These are phyloP conservation scores for Penicillium corylophilum DNA, from an alignment of 2,329 filamentous ascomycete genomes.

Conservation along the genomic window DNA sequence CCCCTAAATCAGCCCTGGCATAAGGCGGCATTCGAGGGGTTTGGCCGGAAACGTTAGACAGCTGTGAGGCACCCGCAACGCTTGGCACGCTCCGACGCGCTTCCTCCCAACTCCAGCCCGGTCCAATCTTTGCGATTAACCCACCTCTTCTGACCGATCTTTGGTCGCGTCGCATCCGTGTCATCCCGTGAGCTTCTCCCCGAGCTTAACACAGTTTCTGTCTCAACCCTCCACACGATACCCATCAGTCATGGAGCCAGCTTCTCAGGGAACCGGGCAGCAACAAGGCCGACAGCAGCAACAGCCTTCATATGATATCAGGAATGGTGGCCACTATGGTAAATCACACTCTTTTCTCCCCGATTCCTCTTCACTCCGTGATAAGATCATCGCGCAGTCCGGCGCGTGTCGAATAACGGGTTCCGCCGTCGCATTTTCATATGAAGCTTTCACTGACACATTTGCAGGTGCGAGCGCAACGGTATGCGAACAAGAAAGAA, in stretches of 20 bases:
- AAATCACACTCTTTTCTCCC: conserved; percentile 26
- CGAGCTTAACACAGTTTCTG: neutral
- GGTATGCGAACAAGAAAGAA: conserved; percentile 53
- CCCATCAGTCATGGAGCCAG: conserved; percentile 53
- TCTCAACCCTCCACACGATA: conserved; percentile 2
- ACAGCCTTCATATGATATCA: conserved; percentile 69
- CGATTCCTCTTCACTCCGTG: neutral
- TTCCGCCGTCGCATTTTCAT: neutral
- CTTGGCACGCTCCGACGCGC: conserved; percentile 21
- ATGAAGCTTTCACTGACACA: conserved; percentile 9
- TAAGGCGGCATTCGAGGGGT: conserved; percentile 4
- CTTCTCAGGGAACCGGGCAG: conserved; percentile 55
- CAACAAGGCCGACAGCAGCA: conserved; percentile 61
- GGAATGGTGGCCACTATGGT: conserved; percentile 77
- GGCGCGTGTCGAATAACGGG: neutral
- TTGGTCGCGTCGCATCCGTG: conserved; percentile 2
- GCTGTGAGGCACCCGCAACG: conserved; percentile 16
- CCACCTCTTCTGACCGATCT: neutral
- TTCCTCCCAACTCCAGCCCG: neutral
- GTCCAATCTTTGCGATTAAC: neutral
- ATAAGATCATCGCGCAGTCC: conserved; percentile 1
- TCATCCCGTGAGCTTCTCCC: neutral
- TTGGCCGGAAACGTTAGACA: conserved; percentile 23
- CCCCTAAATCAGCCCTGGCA: neutral
- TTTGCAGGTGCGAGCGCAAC: conserved; percentile 64